A percentile compares a stretch with the other conserved stretches of the same genome.
phyloP scores from a whole-genome alignment of 805 yeast genomes.

The Teunomyces pallodes region DNA sequence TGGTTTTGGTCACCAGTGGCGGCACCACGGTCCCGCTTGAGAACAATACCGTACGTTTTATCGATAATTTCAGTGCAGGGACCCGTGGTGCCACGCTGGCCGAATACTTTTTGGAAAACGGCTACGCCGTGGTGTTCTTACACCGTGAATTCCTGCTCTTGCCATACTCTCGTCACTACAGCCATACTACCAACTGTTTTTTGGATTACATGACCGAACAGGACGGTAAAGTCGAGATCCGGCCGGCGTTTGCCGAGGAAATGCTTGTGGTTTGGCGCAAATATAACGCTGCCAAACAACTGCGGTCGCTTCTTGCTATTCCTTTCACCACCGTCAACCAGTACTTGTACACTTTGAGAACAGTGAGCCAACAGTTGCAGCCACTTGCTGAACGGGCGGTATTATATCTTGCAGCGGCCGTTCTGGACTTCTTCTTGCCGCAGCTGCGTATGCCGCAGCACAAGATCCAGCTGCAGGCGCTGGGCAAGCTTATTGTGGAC shows the following conservation, averaged over 20 bases:
- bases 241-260: conserved; percentile 54
- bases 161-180: conserved; percentile 89
- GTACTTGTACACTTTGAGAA: conserved; percentile 78
- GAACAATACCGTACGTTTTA: conserved; percentile 93
- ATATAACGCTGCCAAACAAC: conserved; percentile 49
- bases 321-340: conserved; percentile 97
- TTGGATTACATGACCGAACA: conserved; percentile 73
- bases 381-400: conserved; percentile 56
- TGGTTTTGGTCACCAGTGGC: conserved; percentile 89
- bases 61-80: conserved; percentile 96
- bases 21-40: conserved; percentile 98
- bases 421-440: conserved; percentile 93
- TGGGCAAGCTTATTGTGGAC: conserved; percentile 75
- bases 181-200: conserved; percentile 81
- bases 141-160: conserved; percentile 89
- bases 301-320: conserved; percentile 57
- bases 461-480: conserved; percentile 81
- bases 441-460: conserved; percentile 84
- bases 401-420: conserved; percentile 95
- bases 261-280: conserved; percentile 61
- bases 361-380: conserved; percentile 60
- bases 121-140: conserved; percentile 88
- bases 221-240: conserved; percentile 58
- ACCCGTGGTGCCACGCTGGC: conserved; percentile 97
- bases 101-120: conserved; percentile 80